Conservation (phyloP, 768 basidiomycete genomes). For the Hortiboletus flavorubellus region DNA sequence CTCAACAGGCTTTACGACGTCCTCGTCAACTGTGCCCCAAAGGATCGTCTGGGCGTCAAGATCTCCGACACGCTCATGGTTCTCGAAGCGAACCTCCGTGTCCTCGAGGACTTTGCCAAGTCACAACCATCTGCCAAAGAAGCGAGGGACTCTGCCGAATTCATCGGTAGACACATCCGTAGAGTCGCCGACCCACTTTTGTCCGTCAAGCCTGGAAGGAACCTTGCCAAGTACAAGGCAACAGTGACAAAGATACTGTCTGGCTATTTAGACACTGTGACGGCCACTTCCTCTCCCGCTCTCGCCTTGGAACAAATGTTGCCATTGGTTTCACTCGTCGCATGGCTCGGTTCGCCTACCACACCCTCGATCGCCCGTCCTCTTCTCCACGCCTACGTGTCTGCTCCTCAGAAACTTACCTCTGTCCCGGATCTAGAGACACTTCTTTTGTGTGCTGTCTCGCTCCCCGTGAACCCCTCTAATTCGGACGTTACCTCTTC, state of each 20-base stretch:
- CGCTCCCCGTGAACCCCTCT: constrained; percentile 22
- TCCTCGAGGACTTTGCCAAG: constrained; percentile 23
- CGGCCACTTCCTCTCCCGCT: not conserved
- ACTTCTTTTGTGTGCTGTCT: constrained; percentile 40
- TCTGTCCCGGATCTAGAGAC: constrained; percentile 41
- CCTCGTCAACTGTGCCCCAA: constrained; percentile 34
- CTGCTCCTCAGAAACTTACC: constrained; percentile 35
- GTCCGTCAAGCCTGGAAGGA: constrained; percentile 14
- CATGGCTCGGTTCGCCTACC: constrained; percentile 33
- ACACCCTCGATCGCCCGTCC: constrained; percentile 34
- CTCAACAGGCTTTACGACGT: constrained; percentile 53
- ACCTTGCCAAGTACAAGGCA: constrained; percentile 15
- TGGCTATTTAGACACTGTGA: constrained; percentile 16
- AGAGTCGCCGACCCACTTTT: constrained; percentile 1
- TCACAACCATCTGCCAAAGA: constrained; percentile 7
- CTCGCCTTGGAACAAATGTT: constrained; percentile 7
- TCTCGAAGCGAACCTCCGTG: constrained; percentile 40
- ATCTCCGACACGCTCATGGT: constrained; percentile 41
- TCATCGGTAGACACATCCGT: constrained; percentile 23
- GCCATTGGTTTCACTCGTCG: constrained; percentile 30
- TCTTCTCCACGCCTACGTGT: constrained; percentile 45
- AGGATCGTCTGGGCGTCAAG: constrained; percentile 35
- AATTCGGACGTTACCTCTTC: constrained; percentile 1
- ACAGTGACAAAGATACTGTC: constrained; percentile 15
- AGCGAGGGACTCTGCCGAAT: constrained; percentile 20